phyloP scores from a whole-genome alignment of 371 early-diverging fungal species.

The Coemansia sp. region DNA sequence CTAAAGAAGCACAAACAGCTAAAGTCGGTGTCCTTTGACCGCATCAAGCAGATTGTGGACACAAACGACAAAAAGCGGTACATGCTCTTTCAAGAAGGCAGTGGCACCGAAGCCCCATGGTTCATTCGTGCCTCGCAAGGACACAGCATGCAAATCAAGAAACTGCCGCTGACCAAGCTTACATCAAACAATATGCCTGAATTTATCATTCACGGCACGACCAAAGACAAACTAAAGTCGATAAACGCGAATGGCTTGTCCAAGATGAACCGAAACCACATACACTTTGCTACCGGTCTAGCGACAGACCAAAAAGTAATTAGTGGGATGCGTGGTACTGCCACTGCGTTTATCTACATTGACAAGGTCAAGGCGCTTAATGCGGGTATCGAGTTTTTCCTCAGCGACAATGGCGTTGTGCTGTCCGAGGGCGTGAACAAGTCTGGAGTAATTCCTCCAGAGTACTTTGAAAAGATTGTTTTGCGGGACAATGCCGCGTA shows the following conservation, averaged over 20 bases:
- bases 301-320: slow-evolving; percentile 65
- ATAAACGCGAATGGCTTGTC: slow-evolving; percentile 63
- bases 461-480: slow-evolving; percentile 65
- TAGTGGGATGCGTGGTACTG: slow-evolving; percentile 72
- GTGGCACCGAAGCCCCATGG: slow-evolving; percentile 43
- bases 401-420: slow-evolving; percentile 76
- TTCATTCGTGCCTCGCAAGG: slow-evolving; percentile 86
- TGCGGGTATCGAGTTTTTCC: slow-evolving; percentile 76
- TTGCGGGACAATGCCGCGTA: neutral
- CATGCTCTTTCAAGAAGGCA: slow-evolving; percentile 51
- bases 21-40: slow-evolving; percentile 27
- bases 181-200: slow-evolving; percentile 57
- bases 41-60: slow-evolving; percentile 60
- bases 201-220: slow-evolving; percentile 78
- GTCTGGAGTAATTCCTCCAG: slow-evolving; percentile 57
- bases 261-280: slow-evolving; percentile 83
- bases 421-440: slow-evolving; percentile 67
- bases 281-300: slow-evolving; percentile 80
- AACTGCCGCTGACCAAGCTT: slow-evolving; percentile 55
- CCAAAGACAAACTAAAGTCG: slow-evolving; percentile 31
- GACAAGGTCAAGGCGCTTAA: slow-evolving; percentile 65
- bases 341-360: slow-evolving; percentile 74
- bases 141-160: slow-evolving; percentile 66
- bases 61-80: slow-evolving; percentile 82
- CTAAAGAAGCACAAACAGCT: slow-evolving; percentile 51